phyloP scores from a whole-genome alignment of 257 asterid species.

The Marsdenia floribunda region DNA sequence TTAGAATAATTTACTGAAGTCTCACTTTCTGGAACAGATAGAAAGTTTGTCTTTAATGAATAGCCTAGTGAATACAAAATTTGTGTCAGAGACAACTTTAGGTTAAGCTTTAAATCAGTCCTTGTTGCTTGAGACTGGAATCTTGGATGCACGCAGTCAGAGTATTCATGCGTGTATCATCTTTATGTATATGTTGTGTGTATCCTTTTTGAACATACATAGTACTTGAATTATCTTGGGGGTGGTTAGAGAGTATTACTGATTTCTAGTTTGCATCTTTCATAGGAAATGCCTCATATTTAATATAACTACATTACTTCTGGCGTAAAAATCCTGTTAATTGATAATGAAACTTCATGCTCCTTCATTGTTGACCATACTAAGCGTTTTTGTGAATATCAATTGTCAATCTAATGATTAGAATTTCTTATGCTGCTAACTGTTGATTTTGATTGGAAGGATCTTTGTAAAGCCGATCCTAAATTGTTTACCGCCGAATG shows the following conservation, averaged over 20 bases:
- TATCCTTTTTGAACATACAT: background rate
- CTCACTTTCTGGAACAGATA: background rate
- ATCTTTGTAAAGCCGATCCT: slow-evolving; percentile 90
- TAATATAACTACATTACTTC: background rate
- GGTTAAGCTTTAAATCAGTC: background rate
- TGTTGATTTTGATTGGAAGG: slow-evolving; percentile 48
- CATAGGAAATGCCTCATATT: background rate
- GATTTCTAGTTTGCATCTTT: background rate
- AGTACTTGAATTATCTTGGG: background rate
- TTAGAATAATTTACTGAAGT: background rate
- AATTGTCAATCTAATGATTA: background rate
- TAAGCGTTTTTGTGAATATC: background rate
- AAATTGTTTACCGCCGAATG: slow-evolving; percentile 76
- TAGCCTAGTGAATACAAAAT: background rate
- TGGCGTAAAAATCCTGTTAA: background rate
- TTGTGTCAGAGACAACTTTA: background rate
- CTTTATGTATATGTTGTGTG: background rate
- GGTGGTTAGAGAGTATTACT: background rate
- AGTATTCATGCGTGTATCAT: background rate
- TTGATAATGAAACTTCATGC: slow-evolving; percentile 1
- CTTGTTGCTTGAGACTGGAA: background rate
- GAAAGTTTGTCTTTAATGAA: background rate
- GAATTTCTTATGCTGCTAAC: slow-evolving; percentile 14
- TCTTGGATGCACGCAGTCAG: background rate
- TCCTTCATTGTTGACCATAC: background rate